Base-by-base conservation (phyloP, 2,329 filamentous ascomycete species). In the Epichloe gansuensis region DNA sequence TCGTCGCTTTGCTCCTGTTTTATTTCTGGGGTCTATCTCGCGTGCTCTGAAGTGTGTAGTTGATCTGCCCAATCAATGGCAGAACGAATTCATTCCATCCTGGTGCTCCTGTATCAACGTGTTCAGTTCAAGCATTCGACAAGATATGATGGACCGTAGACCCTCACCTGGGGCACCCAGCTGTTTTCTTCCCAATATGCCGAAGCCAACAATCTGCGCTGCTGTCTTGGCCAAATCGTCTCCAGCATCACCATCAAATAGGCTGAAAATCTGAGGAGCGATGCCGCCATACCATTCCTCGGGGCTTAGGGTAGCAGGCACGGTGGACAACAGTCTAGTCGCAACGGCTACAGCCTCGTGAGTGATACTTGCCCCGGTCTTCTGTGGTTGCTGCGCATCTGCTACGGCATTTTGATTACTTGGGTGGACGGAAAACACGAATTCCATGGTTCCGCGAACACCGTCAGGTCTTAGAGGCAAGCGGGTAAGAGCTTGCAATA, bases 341-440 rank as follows among this genome's bases (percentile, higher is more conserved):
- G 80, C 81, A 60, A 86, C 75, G 31, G 76, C 76, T 38, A 88
- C 69, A 1, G 83, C 83, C 61, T 88, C 83, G 35, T 84, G 76
- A 0, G 85, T 84, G 52, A 88, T 83, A 43, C 76, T 77, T 4
- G 82, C 77, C 1, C 81, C 80, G 62, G 75, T 70, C 51, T 77
- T 81, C 58, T 79, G 76, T 1, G 75, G 70, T 4, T 62, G 61
- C 2, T 69, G 65, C 1, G 68, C 67, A 52, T 75, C 72, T 6
- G 70, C 65, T 0, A 63, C 51, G 58, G 67, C 65, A 53, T 70
- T 64, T 6, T 68, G 67, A 57, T 70, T 73, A 55, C 77, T 74
- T 0, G 83, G 78, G 55, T 86, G 83, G 6, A 86, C 80, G 1
- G 83, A 76, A 53, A 86, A 84, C 38, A 88, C 73, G 61, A 88